Evolutionary conservation across 75 land plant species (phyloP).

Genomic region (Selaginella tamariscina): DNA sequence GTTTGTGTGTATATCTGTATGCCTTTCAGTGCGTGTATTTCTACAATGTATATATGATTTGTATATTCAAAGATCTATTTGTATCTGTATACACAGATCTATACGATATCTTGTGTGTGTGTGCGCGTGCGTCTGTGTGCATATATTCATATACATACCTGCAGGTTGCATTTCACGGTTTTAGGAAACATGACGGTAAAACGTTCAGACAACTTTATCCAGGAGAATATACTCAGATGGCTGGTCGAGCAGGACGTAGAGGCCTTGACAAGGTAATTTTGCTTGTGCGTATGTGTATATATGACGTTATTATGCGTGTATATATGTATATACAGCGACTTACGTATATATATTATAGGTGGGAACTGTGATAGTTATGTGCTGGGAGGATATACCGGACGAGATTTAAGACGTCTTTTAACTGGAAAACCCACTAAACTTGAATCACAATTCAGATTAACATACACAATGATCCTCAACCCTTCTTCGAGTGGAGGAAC

Average conservation of each 20-base stretch:
- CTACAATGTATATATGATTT: no score
- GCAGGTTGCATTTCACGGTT: constrained; percentile 91
- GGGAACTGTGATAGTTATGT: constrained; percentile 81
- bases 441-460: constrained; percentile 91
- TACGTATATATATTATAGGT: constrained; percentile 20
- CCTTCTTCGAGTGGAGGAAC: constrained; percentile 96
- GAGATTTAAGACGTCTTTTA: constrained; percentile 63
- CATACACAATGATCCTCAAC: constrained; percentile 93
- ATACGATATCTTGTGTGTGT: no score
- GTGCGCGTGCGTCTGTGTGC: no score
- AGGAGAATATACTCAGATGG: constrained; percentile 99
- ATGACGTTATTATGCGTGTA: background rate
- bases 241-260: constrained; percentile 98
- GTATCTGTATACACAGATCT: no score
- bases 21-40: no score
- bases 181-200: constrained; percentile 97
- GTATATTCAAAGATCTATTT: no score
- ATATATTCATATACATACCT: background rate
- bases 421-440: constrained; percentile 85
- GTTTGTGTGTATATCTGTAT: background rate
- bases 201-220: constrained; percentile 75
- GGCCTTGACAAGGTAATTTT: constrained; percentile 79
- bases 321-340: background rate
- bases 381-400: constrained; percentile 96
- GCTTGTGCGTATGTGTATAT: constrained; percentile 6